Base-by-base conservation (phyloP, 2,329 filamentous ascomycete species). In the Neopestalotiopsis clavispora region DNA sequence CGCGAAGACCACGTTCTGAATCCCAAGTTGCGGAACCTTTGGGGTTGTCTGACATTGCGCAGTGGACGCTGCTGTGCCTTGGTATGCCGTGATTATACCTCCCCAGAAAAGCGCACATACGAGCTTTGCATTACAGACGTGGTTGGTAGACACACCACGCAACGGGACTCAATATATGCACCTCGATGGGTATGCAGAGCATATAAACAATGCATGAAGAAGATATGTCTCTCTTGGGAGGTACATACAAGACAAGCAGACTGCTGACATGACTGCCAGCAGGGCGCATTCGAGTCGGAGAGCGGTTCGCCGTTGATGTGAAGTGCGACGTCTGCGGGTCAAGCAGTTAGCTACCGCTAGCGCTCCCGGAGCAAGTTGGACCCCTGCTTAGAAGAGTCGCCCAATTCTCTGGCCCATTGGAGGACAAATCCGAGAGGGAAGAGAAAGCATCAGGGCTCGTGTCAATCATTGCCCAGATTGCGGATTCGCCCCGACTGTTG, bases 401-500 rank as follows among this genome's bases (percentile, higher is more conserved):
- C 28, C 59, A 60, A 32, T 45, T 10, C 42, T 49, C 61, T 23
- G 38, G 38, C 40, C 61, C 32, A 38, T 34, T 49, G 30, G 28
- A 38, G 61, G 61, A 64, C 40, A 64, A 64, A 64, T 20, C 61
- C 61, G 40, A 64, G 49, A 64, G 49, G 14, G 34, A 62, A 38
- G 34, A 38, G 34, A 28, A 28, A 28, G 10, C n/a, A 14, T 40
- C 59, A 62, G 59, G 34, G 59, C 59, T 62, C 59, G 59, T 32
- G 59, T 38, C 30, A 62, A 62, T 62, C 34, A 62, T 59, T 59
- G 57, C 57, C 57, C 57, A 28, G 30, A 59, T 30, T 28, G 45
- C 45, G n/a, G 45, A 9, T n/a, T 52, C 45, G n/a, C 45, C 45
- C 45, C 45, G 45, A 52, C 45, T 52, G 45, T 20, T 52, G 45